A percentile compares a stretch with the other conserved stretches of the same genome.
phyloP scores from a whole-genome alignment of 2,329 filamentous ascomycete species.

The Pseudogymnoascus sp. region DNA sequence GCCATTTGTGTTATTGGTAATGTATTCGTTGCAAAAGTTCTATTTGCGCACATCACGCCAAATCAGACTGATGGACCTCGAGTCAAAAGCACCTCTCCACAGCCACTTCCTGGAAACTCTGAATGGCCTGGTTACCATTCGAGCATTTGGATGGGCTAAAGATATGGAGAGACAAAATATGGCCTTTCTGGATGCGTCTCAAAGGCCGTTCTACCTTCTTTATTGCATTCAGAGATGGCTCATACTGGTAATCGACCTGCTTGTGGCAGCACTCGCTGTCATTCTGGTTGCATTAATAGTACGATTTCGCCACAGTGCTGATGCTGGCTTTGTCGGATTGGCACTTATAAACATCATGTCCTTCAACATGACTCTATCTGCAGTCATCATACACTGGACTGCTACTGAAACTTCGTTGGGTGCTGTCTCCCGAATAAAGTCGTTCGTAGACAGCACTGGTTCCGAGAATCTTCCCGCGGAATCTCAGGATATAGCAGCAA shows the following conservation, averaged over 20 bases:
- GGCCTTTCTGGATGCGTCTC: slow-evolving; percentile 42
- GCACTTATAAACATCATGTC: slow-evolving; percentile 25
- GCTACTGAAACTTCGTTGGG: slow-evolving; percentile 22
- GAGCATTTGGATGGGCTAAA: slow-evolving; percentile 48
- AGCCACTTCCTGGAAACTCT: slow-evolving; percentile 50
- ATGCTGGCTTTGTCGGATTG: slow-evolving; percentile 24
- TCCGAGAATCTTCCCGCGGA: background rate
- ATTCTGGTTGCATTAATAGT: slow-evolving; percentile 29
- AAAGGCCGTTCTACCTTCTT: slow-evolving; percentile 49
- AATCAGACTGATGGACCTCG: slow-evolving; percentile 50
- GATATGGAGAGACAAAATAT: slow-evolving; percentile 37
- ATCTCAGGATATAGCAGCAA: background rate
- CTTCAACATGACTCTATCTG: slow-evolving; percentile 20
- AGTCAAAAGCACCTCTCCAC: slow-evolving; percentile 53
- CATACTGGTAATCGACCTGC: slow-evolving; percentile 30
- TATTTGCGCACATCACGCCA: slow-evolving; percentile 54
- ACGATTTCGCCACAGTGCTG: slow-evolving; percentile 22
- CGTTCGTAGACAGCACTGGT: slow-evolving; percentile 22
- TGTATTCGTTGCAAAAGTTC: slow-evolving; percentile 46
- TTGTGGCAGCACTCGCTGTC: slow-evolving; percentile 21
- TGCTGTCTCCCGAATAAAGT: slow-evolving; percentile 13
- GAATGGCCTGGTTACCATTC: slow-evolving; percentile 45
- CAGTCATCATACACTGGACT: slow-evolving; percentile 22
- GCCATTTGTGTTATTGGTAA: slow-evolving; percentile 37
- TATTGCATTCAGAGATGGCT: slow-evolving; percentile 52